phyloP scores from a whole-genome alignment of 495 filamentous ascomycete genomes.

The Elaphomyces granulatus region DNA sequence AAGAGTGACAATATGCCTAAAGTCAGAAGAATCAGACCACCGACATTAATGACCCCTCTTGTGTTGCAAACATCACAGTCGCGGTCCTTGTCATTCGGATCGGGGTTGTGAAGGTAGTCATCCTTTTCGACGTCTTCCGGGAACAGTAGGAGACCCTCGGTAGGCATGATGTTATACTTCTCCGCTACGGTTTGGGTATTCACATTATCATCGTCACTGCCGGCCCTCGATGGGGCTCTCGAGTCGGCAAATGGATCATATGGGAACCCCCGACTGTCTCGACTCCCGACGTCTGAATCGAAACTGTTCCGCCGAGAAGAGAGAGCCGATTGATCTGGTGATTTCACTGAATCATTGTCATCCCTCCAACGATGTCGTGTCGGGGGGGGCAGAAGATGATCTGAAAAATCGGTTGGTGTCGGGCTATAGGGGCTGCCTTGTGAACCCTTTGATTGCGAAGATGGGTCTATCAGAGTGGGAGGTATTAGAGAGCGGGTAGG shows the following conservation, averaged over 20 bases:
- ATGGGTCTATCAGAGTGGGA: slow-evolving; percentile 11
- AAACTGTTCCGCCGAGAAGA: slow-evolving; percentile 45
- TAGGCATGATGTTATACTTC: slow-evolving; percentile 66
- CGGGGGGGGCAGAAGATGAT: slow-evolving; percentile 44
- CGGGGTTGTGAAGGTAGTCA: slow-evolving; percentile 62
- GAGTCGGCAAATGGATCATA: slow-evolving; percentile 38
- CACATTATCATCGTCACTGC: slow-evolving; percentile 49
- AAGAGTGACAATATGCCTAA: slow-evolving; percentile 53
- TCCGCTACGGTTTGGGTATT: slow-evolving; percentile 68
- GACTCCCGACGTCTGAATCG: slow-evolving; percentile 41
- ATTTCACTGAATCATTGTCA: slow-evolving; percentile 26
- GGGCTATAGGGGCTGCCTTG: slow-evolving; percentile 20
- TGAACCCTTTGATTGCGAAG: slow-evolving; percentile 8
- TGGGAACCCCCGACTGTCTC: slow-evolving; percentile 34
- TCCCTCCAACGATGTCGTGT: slow-evolving; percentile 31
- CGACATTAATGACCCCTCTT: slow-evolving; percentile 52
- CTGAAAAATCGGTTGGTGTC: slow-evolving; percentile 38
- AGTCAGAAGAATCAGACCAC: slow-evolving; percentile 46
- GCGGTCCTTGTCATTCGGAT: slow-evolving; percentile 47
- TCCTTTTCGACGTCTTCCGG: slow-evolving; percentile 70
- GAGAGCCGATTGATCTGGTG: slow-evolving; percentile 28
- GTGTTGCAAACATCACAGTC: slow-evolving; percentile 56
- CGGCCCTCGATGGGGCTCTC: slow-evolving; percentile 43
- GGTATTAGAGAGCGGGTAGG: slow-evolving; percentile 27
- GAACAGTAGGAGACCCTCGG: slow-evolving; percentile 53